Percentiles rank a stretch among this genome's conserved stretches.
These are phyloP conservation scores for Dipteronia dyeriana DNA, from an alignment of 345 rosid species.

Conservation along the genomic window DNA sequence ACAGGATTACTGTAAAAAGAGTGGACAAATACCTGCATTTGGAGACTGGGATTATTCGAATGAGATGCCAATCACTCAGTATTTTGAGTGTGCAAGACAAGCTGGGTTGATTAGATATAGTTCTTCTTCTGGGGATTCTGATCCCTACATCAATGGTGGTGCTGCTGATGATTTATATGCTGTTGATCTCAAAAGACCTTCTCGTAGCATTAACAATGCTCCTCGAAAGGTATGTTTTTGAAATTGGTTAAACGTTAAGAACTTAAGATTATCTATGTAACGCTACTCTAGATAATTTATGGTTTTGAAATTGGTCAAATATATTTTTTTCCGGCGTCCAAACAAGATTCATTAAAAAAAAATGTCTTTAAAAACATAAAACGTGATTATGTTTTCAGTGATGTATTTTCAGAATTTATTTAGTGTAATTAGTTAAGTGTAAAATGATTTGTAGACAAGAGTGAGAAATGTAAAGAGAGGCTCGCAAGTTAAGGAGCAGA, in stretches of 20 bases:
- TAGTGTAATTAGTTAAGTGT: neutral
- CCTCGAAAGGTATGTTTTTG: slow-evolving; percentile 54
- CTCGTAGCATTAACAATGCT: slow-evolving; percentile 10
- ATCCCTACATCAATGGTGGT: slow-evolving; percentile 17
- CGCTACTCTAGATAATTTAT: no score
- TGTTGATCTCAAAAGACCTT: slow-evolving; percentile 28
- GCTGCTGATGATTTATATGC: slow-evolving; percentile 32
- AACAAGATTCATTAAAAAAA: no score
- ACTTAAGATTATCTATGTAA: no score
- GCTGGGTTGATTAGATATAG: slow-evolving; percentile 75
- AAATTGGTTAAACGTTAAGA: no score
- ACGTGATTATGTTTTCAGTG: no score
- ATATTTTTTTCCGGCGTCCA: no score
- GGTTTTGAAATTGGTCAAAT: no score
- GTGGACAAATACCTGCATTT: slow-evolving; percentile 86
- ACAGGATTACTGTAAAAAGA: slow-evolving; percentile 49
- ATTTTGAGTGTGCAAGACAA: slow-evolving; percentile 87
- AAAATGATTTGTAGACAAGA: slow-evolving; percentile 30
- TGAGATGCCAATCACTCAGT: slow-evolving; percentile 89
- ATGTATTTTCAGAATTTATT: no score
- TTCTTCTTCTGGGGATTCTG: slow-evolving; percentile 69
- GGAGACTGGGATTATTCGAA: slow-evolving; percentile 91
- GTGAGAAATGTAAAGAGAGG: slow-evolving; percentile 37
- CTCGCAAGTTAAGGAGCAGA: slow-evolving; percentile 48
- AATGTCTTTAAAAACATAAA: no score